Base-by-base conservation (phyloP, 2,329 filamentous ascomycete species). In the Verticillium albo-atrum region DNA sequence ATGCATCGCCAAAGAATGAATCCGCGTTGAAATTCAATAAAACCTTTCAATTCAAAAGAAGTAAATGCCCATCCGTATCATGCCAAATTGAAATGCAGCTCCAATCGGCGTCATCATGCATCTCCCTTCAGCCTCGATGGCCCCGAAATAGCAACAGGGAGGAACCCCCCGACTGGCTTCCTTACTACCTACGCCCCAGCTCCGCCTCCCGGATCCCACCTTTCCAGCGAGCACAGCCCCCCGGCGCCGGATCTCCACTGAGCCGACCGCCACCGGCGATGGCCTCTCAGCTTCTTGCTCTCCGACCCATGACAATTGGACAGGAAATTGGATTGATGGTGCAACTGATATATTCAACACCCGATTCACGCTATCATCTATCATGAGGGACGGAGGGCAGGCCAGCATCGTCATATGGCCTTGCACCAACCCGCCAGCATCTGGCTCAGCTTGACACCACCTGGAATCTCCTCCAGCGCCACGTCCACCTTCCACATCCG, bases 401-500 rank as follows among this genome's bases (percentile, higher is more conserved):
- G 10, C 30, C n/a, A n/a, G n/a, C n/a, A n/a, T n/a, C 35, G 25
- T 72, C 67, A 87, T 62, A 93, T 88, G 77, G 92, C 89, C 70
- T 79, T 82, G 77, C 91, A 95, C 91, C 91, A 95, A 68, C 84
- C 87, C 35, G 81, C 82, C 78, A 91, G 75, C 27, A 87, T 82
- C 3, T 76, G 75, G 59, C 79, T 82, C 55, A 89, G 71, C 68
- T 82, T 83, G 57, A 86, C 83, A 15, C 80, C 84, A 26, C 79
- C 75, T 1, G 87, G 85, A 67, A 95, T 90, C 79, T 96, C 91
- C 72, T 93, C 89, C 59, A 95, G 76, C 54, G 83, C 83, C 30
- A 95, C 86, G 71, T 95, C 91, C 34, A 89, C 83, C 74, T 86
- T 87, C 78, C 88, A 89, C 87, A 89, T 89, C 71, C 84, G 84